Conservation (phyloP, 495 filamentous ascomycete genomes). For the Tuber umbilicatum region DNA sequence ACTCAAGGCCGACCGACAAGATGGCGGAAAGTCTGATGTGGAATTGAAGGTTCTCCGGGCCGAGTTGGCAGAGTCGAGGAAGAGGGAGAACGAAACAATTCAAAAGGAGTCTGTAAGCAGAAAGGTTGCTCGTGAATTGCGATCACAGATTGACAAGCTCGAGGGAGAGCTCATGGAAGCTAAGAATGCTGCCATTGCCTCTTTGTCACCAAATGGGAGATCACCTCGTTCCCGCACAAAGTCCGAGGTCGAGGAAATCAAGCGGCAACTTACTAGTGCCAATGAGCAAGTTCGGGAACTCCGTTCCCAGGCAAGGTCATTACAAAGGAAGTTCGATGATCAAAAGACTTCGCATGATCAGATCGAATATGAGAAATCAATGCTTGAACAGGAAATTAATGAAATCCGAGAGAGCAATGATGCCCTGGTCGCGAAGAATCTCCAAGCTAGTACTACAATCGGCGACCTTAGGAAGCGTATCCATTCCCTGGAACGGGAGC, state of each 20-base stretch:
- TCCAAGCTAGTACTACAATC: constrained; percentile 43
- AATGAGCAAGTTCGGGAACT: constrained; percentile 56
- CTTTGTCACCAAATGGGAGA: constrained; percentile 44
- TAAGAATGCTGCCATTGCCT: constrained; percentile 43
- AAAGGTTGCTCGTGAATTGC: constrained; percentile 48
- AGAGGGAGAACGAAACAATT: constrained; percentile 56
- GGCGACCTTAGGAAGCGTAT: constrained; percentile 54
- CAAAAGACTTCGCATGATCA: constrained; percentile 42
- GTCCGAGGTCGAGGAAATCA: constrained; percentile 56
- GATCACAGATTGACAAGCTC: constrained; percentile 48
- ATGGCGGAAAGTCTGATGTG: constrained; percentile 37
- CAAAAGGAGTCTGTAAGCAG: constrained; percentile 60
- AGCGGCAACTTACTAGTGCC: constrained; percentile 57
- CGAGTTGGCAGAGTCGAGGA: constrained; percentile 54
- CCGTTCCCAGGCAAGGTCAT: constrained; percentile 47
- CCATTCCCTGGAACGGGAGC: constrained; percentile 51
- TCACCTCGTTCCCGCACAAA: constrained; percentile 51
- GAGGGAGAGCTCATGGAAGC: constrained; percentile 49
- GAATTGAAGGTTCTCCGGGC: constrained; percentile 33
- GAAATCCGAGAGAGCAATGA: constrained; percentile 39
- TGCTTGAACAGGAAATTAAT: constrained; percentile 45
- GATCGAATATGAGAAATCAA: constrained; percentile 46
- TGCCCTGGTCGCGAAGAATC: constrained; percentile 42
- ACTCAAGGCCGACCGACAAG: constrained; percentile 41
- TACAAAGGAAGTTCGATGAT: constrained; percentile 38